Conservation (phyloP, 1,139 yeast species). For the Lodderomyces parapsilosis region DNA sequence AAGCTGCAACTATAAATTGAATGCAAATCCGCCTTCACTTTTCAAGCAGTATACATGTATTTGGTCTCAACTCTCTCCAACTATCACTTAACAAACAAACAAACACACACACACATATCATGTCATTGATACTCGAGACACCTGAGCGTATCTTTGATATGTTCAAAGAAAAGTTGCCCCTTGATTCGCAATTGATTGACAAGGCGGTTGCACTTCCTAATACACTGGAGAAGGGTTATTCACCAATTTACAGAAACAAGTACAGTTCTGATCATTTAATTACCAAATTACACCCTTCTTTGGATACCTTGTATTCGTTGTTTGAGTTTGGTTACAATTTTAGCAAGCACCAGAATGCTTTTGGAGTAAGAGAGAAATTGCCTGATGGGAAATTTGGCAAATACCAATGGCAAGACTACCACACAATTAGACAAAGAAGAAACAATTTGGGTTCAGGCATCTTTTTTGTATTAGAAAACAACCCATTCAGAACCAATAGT, state of each 20-base stretch:
- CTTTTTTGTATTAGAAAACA: constrained; percentile 46
- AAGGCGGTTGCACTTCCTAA: constrained; percentile 1
- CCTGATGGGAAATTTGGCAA: constrained; percentile 43
- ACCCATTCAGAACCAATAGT: constrained; percentile 33
- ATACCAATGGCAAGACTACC: constrained; percentile 52
- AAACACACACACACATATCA: background rate
- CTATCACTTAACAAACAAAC: too few species aligned
- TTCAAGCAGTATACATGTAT: constrained; percentile 10
- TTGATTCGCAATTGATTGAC: background rate
- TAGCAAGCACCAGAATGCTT: constrained; percentile 39
- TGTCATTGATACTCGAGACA: constrained; percentile 3
- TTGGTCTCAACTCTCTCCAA: too few species aligned
- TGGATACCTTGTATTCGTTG: constrained; percentile 50
- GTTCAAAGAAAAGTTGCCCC: constrained; percentile 2
- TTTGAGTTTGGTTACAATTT: constrained; percentile 41
- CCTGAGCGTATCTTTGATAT: background rate
- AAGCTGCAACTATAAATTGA: background rate
- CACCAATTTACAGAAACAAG: constrained; percentile 52
- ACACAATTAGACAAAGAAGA: constrained; percentile 39
- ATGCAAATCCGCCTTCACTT: background rate
- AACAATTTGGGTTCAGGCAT: constrained; percentile 64
- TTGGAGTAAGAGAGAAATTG: constrained; percentile 48
- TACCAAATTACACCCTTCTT: constrained; percentile 46
- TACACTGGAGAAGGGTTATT: constrained; percentile 45
- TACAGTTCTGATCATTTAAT: constrained; percentile 36